These are phyloP conservation scores for Pseudohyphozyma bogoriensis DNA, from an alignment of 768 basidiomycete genomes.

Conservation along the genomic window DNA sequence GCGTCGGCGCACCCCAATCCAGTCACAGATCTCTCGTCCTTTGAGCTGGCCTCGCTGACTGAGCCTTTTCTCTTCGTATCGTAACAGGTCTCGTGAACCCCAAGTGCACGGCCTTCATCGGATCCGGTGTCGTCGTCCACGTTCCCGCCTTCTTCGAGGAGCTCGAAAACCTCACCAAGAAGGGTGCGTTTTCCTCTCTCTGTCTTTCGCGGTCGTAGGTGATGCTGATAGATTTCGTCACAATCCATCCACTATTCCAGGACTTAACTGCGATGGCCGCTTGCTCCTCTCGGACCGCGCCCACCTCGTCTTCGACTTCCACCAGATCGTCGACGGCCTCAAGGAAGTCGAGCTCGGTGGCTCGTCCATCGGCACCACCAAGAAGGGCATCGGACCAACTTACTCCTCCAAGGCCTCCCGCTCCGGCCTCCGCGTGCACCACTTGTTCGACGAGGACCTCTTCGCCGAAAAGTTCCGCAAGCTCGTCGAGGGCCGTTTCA, in stretches of 20 bases:
- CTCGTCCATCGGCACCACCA: slow-evolving; percentile 77
- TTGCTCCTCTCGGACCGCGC: slow-evolving; percentile 92
- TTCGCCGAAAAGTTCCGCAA: slow-evolving; percentile 90
- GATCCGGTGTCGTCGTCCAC: slow-evolving; percentile 91
- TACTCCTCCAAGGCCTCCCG: slow-evolving; percentile 96
- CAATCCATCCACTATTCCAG: slow-evolving; percentile 45
- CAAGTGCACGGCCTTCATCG: slow-evolving; percentile 73
- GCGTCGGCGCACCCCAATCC: too few relatives aligned
- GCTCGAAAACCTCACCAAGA: slow-evolving; percentile 68
- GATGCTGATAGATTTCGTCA: not conserved
- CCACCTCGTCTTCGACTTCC: slow-evolving; percentile 96
- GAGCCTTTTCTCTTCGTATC: not conserved
- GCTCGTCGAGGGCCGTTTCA: slow-evolving; percentile 92
- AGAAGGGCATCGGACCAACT: slow-evolving; percentile 95
- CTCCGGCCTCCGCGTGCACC: slow-evolving; percentile 89
- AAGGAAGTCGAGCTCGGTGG: slow-evolving; percentile 96
- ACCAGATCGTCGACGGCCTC: slow-evolving; percentile 97
- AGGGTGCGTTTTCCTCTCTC: slow-evolving; percentile 49
- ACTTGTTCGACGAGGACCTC: slow-evolving; percentile 55
- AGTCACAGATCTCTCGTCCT: not conserved
- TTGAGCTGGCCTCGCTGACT: too few relatives aligned
- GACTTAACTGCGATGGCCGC: slow-evolving; percentile 71
- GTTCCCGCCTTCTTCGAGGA: slow-evolving; percentile 90
- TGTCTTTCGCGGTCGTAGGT: slow-evolving; percentile 7
- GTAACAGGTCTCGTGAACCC: slow-evolving; percentile 70